Base-by-base conservation (phyloP, 495 filamentous ascomycete species). In the Platismatia glauca region DNA sequence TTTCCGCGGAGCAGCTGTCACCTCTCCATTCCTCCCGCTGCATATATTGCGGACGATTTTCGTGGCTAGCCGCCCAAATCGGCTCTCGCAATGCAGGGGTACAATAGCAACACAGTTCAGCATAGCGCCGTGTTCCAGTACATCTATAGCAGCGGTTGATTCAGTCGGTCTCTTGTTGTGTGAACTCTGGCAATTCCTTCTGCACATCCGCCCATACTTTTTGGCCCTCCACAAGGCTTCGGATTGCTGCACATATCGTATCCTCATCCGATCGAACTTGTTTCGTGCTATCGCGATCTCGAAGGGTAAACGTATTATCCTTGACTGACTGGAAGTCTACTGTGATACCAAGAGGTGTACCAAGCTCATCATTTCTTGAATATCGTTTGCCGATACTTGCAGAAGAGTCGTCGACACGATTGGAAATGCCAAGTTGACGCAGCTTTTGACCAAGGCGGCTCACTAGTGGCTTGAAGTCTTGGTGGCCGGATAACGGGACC, bases 341-440 rank as follows among this genome's bases (percentile, higher is more conserved):
- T n/a, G 83, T 87, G 69, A 86, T 79, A 65, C 85, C 82, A 55
- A 88, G 79, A 41, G 84, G 82, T 55, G 84, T 85, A 37, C 84
- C 82, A 61, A 88, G 76, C 75, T 90, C 83, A 72, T 86, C 83
- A 70, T 88, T 86, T 65, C 83, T 76, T 38, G 83, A 74, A 72
- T 86, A 83, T 46, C 86, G 82, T 73, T 86, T 89, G 66, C 86
- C 86, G 63, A 89, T 90, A 64, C 79, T 84, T 67, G 84, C 85
- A 38, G 80, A 81, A 9, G 81, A 84, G 70, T 85, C 82, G 66
- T 89, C 86, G 20, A 89, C 80, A 53, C 82, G 82, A 71, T 77
- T 86, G 31, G 82, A 81, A 43, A 89, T 74, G 57, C 82, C 84
- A 52, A 84, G 71, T 37, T 76, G 75, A 55, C 83, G 82, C 58